Conservation (phyloP, 176 grass and related monocot species). For the Microstegium vimineum region DNA sequence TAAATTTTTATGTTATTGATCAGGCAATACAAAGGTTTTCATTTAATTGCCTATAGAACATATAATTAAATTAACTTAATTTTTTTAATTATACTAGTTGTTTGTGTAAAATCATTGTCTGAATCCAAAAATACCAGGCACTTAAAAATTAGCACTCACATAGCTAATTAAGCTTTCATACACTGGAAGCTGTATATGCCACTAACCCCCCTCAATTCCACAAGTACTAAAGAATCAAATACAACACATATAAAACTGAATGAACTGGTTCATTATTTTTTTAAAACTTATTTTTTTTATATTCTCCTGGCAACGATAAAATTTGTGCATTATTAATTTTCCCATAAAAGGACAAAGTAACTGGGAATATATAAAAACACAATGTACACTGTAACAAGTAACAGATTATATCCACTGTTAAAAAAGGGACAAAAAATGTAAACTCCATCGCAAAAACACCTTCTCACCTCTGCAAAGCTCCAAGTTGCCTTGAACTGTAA, state of each 20-base stretch:
- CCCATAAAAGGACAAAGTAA: not conserved
- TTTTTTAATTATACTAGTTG: not conserved
- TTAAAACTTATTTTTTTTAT: not conserved
- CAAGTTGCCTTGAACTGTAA: constrained; percentile 48
- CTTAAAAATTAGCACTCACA: not conserved
- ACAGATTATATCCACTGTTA: not conserved
- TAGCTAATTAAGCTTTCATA: not conserved
- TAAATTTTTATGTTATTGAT: not conserved
- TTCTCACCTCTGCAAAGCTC: constrained; percentile 20
- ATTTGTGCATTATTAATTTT: not conserved
- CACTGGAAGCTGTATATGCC: not conserved
- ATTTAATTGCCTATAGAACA: not conserved
- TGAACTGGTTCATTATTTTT: not conserved
- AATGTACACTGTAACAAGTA: constrained; percentile 16
- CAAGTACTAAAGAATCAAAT: not conserved
- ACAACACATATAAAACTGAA: not conserved
- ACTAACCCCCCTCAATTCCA: not conserved
- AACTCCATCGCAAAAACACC: constrained; percentile 21
- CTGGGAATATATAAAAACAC: not conserved
- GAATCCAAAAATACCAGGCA: not conserved
- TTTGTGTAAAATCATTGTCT: not conserved
- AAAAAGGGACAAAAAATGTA: not conserved
- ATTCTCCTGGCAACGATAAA: not conserved
- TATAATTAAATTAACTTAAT: not conserved
- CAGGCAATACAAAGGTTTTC: not conserved